A percentile compares a stretch with the other conserved stretches of the same genome.
Evolutionary conservation across 2,329 filamentous ascomycete genomes (phyloP).

Genomic region (Thelonectria discophora): DNA sequence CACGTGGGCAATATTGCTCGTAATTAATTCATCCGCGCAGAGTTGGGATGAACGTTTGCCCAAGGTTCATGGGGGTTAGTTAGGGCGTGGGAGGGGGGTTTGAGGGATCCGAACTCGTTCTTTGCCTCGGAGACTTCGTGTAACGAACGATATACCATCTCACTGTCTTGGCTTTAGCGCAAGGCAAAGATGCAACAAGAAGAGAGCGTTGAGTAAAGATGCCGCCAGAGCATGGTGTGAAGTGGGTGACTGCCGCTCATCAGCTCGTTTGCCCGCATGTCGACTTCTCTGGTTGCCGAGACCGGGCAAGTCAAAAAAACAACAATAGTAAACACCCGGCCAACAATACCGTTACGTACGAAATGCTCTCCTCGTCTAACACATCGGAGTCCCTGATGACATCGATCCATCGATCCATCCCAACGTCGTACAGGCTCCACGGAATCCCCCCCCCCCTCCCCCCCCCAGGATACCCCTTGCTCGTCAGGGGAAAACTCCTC

Average conservation of each 20-base stretch:
- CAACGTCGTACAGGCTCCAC: too few species aligned
- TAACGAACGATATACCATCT: too few species aligned
- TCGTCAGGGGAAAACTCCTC: slow-evolving; percentile 3
- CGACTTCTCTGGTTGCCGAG: too few species aligned
- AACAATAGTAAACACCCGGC: neutral
- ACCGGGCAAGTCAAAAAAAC: too few species aligned
- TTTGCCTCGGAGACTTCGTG: too few species aligned
- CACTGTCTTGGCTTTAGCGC: neutral
- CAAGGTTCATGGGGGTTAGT: neutral
- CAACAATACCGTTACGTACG: neutral
- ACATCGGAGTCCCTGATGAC: neutral
- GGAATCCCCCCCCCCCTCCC: neutral
- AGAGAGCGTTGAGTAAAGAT: neutral
- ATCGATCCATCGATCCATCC: too few species aligned
- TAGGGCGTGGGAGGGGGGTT: neutral
- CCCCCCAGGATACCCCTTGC: slow-evolving; percentile 6
- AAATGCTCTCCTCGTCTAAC: too few species aligned
- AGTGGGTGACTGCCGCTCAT: too few species aligned
- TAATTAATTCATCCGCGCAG: slow-evolving; percentile 8
- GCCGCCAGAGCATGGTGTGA: neutral
- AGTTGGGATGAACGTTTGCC: slow-evolving; percentile 8
- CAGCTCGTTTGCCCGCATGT: too few species aligned
- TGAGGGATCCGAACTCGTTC: too few species aligned
- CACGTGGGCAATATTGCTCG: too few species aligned
- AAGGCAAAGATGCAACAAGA: neutral